A percentile compares a stretch with the other conserved stretches of the same genome.
Conservation (phyloP, 1,284 basidiomycete species). For the Irpex sp. region DNA sequence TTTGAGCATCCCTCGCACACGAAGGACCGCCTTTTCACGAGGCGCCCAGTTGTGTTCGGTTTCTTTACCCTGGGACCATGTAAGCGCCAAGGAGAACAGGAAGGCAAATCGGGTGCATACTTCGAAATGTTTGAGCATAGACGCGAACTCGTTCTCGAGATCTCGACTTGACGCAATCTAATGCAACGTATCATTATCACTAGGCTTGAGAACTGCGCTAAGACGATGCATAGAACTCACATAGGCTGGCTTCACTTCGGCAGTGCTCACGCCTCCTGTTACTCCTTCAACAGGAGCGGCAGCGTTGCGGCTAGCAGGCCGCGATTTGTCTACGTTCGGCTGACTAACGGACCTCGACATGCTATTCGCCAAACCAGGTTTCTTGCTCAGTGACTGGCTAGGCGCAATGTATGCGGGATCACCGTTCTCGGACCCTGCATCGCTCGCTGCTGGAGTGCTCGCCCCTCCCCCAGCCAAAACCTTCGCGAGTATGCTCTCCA, state of each 20-base stretch:
- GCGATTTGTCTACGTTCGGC: slow-evolving; percentile 41
- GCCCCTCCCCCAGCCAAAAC: slow-evolving; percentile 40
- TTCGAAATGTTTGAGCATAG: slow-evolving; percentile 79
- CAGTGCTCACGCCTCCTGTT: slow-evolving; percentile 30
- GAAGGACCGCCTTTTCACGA: slow-evolving; percentile 75
- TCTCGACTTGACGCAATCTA: slow-evolving; percentile 84
- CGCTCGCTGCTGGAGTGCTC: slow-evolving; percentile 37
- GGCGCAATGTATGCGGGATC: slow-evolving; percentile 64
- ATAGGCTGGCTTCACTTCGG: slow-evolving; percentile 64
- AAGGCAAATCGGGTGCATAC: slow-evolving; percentile 31
- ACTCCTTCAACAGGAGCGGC: slow-evolving; percentile 23
- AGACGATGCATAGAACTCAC: slow-evolving; percentile 37
- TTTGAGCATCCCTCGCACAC: slow-evolving; percentile 89
- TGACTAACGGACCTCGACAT: slow-evolving; percentile 46
- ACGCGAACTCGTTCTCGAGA: slow-evolving; percentile 78
- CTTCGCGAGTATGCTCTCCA: slow-evolving; percentile 62
- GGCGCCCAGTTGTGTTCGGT: slow-evolving; percentile 94
- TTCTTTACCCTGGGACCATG: slow-evolving; percentile 72
- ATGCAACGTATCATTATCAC: background rate
- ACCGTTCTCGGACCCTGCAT: slow-evolving; percentile 55
- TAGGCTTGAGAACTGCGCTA: background rate
- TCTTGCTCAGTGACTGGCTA: slow-evolving; percentile 52
- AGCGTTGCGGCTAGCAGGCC: slow-evolving; percentile 55
- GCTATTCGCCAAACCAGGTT: slow-evolving; percentile 29
- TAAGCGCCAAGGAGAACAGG: slow-evolving; percentile 8